phyloP scores from a whole-genome alignment of 1,139 yeast genomes.

The Candida mesenterica region DNA sequence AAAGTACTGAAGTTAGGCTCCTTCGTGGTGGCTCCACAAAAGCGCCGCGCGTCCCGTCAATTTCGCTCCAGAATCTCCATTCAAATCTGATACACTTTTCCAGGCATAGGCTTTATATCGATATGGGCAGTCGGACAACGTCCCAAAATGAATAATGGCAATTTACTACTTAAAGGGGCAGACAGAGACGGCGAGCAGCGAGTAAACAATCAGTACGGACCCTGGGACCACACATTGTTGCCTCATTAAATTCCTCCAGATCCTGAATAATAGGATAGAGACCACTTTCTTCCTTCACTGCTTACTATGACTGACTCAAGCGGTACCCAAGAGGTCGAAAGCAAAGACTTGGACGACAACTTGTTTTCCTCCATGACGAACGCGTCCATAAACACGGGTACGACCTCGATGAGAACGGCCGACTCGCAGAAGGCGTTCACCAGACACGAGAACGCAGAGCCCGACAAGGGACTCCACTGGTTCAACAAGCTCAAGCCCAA shows the following conservation, averaged over 20 bases:
- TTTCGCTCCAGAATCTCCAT: neutral
- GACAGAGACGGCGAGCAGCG: neutral
- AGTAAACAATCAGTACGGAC: neutral
- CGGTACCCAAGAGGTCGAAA: slow-evolving; percentile 1
- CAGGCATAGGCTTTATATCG: too few relatives aligned
- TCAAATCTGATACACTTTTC: neutral
- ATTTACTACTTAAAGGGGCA: neutral
- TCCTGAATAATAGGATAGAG: too few relatives aligned
- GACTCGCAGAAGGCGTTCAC: too few relatives aligned
- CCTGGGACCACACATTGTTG: too few relatives aligned
- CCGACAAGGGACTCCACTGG: neutral
- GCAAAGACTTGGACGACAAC: neutral
- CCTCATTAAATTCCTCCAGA: too few relatives aligned
- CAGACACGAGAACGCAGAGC: neutral
- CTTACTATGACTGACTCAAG: too few relatives aligned
- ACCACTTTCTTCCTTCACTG: too few relatives aligned
- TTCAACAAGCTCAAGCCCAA: slow-evolving; percentile 1
- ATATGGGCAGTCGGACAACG: too few relatives aligned
- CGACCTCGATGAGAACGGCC: neutral
- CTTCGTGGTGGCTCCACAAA: too few relatives aligned
- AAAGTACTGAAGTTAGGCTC: too few relatives aligned
- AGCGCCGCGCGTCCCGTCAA: too few relatives aligned
- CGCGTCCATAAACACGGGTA: neutral
- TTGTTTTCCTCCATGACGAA: slow-evolving; percentile 1
- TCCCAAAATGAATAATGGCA: too few relatives aligned